These are phyloP conservation scores for Flaveria brownii DNA, from an alignment of 129 eudicot species.

Conservation along the genomic window DNA sequence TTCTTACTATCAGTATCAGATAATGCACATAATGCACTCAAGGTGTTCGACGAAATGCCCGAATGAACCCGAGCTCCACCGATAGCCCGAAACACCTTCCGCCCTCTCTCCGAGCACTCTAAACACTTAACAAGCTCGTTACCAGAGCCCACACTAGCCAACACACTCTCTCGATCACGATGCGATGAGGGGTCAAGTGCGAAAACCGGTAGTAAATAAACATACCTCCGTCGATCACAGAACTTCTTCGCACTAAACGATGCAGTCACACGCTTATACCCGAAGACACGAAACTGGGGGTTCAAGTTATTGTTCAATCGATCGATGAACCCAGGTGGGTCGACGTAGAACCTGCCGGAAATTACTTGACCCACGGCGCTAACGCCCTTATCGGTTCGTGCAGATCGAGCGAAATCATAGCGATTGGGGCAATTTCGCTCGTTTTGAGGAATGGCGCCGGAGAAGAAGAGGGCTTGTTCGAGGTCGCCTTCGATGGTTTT, in stretches of 20 bases:
- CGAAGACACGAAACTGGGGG: constrained; percentile 67
- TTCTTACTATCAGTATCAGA: background rate
- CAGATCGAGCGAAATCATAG: constrained; percentile 82
- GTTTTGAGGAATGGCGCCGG: constrained; percentile 73
- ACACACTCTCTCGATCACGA: constrained; percentile 75
- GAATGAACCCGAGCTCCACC: constrained; percentile 25
- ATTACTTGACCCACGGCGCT: constrained; percentile 95
- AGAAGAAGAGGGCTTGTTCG: constrained; percentile 73
- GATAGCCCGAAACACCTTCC: constrained; percentile 33
- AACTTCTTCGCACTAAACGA: constrained; percentile 80
- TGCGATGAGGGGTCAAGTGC: constrained; percentile 66
- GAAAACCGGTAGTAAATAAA: constrained; percentile 84
- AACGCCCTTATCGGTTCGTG: constrained; percentile 95
- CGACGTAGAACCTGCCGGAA: constrained; percentile 74
- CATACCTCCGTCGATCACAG: constrained; percentile 86
- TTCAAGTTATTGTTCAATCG: constrained; percentile 55
- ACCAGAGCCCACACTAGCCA: constrained; percentile 76
- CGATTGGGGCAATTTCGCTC: constrained; percentile 57
- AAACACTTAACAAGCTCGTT: constrained; percentile 75
- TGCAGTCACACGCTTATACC: constrained; percentile 69
- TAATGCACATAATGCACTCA: constrained; percentile 35
- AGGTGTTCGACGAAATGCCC: constrained; percentile 46
- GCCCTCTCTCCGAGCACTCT: constrained; percentile 84
- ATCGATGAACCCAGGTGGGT: constrained; percentile 76
- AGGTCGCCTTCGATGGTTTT: constrained; percentile 95